Conservation (phyloP, 2,329 filamentous ascomycete genomes). For the Daldinia sp. region DNA sequence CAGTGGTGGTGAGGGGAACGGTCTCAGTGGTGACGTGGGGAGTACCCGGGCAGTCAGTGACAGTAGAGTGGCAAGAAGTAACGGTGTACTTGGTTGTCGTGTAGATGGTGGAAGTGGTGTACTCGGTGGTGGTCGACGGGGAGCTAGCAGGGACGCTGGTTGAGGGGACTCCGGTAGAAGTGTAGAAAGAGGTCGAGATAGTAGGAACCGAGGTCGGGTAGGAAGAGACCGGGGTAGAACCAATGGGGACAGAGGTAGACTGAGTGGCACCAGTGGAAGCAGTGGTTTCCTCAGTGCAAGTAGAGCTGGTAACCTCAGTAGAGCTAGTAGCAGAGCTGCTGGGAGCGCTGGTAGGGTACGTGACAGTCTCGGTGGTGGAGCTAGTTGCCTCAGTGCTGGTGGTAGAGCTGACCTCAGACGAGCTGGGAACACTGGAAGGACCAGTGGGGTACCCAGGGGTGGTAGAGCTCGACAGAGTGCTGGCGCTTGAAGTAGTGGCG, state of each 20-base stretch:
- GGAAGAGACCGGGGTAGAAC: constrained; percentile 6
- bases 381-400: constrained; percentile 17
- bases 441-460: constrained; percentile 14
- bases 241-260: constrained; percentile 13
- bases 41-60: constrained; percentile 37
- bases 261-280: constrained; percentile 5
- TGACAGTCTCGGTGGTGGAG: neutral
- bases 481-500: neutral
- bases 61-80: constrained; percentile 34
- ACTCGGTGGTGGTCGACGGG: constrained; percentile 16
- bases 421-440: constrained; percentile 7
- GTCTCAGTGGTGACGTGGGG: constrained; percentile 38
- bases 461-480: neutral
- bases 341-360: constrained; percentile 3
- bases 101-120: constrained; percentile 38
- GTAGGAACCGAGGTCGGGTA: constrained; percentile 7
- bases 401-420: constrained; percentile 11
- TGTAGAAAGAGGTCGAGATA: constrained; percentile 14
- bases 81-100: constrained; percentile 35
- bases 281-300: neutral
- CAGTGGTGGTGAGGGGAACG: constrained; percentile 33
- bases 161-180: neutral
- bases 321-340: constrained; percentile 2
- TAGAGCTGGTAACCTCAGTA: neutral
- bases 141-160: neutral